Conservation (phyloP, 208 protist species). For the Hexamita inflata region DNA sequence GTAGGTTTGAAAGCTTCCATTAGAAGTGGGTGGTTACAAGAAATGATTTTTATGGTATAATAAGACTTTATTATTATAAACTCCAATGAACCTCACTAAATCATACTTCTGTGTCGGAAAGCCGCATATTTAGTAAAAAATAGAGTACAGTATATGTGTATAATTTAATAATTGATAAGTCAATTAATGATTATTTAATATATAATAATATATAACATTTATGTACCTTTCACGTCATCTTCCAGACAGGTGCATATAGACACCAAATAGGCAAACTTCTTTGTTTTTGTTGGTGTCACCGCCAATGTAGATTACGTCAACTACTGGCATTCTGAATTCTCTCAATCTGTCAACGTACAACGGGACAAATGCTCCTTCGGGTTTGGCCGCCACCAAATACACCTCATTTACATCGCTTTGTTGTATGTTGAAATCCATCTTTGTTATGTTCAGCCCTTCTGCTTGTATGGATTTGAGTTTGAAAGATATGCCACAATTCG, state of each 20-base stretch:
- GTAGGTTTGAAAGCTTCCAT: too few relatives aligned
- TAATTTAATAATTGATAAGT: too few relatives aligned
- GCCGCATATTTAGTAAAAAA: too few relatives aligned
- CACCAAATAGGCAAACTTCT: not conserved
- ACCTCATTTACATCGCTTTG: not conserved
- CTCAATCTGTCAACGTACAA: slow-evolving; percentile 18
- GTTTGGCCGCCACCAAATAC: not conserved
- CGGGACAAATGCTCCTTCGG: not conserved
- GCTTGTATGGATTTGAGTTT: not conserved
- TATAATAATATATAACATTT: too few relatives aligned
- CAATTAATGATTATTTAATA: too few relatives aligned
- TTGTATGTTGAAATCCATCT: slow-evolving; percentile 1
- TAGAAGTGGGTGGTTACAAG: too few relatives aligned
- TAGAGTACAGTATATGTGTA: too few relatives aligned
- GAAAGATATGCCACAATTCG: not conserved
- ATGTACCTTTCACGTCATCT: too few relatives aligned
- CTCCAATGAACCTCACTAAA: too few relatives aligned
- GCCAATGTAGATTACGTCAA: not conserved
- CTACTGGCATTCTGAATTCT: not conserved
- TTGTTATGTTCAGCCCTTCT: not conserved
- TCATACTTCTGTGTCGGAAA: too few relatives aligned
- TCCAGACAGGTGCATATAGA: slow-evolving; percentile 10
- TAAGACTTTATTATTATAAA: too few relatives aligned
- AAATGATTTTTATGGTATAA: too few relatives aligned
- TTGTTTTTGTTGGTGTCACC: not conserved